A percentile compares a stretch with the other conserved stretches of the same genome.
Conservation (phyloP, 2,329 filamentous ascomycete species). For the Colletotrichum melonis region DNA sequence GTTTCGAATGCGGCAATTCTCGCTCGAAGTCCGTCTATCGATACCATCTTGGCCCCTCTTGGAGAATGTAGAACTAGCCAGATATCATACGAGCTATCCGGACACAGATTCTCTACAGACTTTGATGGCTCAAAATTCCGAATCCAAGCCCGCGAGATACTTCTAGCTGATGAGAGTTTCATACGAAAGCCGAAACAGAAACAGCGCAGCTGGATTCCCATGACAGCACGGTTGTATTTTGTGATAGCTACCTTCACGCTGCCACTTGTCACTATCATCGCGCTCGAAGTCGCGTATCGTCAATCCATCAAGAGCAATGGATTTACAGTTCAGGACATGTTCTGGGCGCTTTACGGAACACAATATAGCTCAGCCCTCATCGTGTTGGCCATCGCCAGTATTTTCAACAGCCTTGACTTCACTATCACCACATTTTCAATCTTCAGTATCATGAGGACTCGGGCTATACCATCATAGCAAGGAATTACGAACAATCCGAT, state of each 20-base stretch:
- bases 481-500: neutral
- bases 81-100: neutral
- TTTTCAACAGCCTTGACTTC: neutral
- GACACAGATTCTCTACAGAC: neutral
- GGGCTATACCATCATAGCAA: neutral
- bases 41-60: neutral
- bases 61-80: neutral
- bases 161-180: neutral
- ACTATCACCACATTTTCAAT: neutral
- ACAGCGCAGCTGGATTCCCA: neutral
- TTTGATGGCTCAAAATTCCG: neutral
- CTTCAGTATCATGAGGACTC: neutral
- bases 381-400: neutral
- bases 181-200: neutral
- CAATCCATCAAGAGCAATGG: neutral
- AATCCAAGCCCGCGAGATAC: neutral
- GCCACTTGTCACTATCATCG: neutral
- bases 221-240: neutral
- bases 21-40: neutral
- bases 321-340: neutral
- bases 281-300: neutral
- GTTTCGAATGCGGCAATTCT: neutral
- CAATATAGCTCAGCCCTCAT: neutral
- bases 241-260: neutral
- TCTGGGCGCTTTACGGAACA: neutral